Evolutionary conservation across 2,329 filamentous ascomycete species (phyloP).

Genomic region (Trichoderma oligosporum): DNA sequence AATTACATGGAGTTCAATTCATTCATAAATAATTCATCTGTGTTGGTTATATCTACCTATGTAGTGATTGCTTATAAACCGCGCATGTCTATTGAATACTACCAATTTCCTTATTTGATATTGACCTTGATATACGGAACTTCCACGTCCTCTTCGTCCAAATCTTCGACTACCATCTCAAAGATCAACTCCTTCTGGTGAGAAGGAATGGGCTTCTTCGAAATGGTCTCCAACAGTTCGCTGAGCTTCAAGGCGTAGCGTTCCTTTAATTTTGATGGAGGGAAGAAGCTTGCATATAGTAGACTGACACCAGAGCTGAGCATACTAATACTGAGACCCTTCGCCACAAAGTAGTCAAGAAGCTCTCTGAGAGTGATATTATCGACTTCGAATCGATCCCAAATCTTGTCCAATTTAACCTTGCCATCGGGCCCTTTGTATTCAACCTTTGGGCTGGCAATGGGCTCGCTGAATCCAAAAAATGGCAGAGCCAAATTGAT

Average conservation of each 20-base stretch:
- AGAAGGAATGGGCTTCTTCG: conserved; percentile 83
- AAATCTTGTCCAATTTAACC: conserved; percentile 89
- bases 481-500: conserved; percentile 94
- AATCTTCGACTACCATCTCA: conserved; percentile 89
- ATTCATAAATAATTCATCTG: background rate
- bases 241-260: conserved; percentile 79
- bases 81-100: conserved; percentile 11
- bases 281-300: conserved; percentile 91
- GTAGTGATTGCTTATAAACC: background rate
- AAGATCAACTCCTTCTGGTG: conserved; percentile 97
- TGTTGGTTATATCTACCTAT: conserved; percentile 4
- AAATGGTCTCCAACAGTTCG: conserved; percentile 80
- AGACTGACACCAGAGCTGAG: conserved; percentile 95
- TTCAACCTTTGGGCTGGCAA: conserved; percentile 86
- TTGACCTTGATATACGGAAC: conserved; percentile 95
- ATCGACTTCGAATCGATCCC: conserved; percentile 91
- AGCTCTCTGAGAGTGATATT: conserved; percentile 84
- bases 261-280: conserved; percentile 73
- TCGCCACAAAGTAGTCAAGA: conserved; percentile 73
- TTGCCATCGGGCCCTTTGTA: conserved; percentile 77
- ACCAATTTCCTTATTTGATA: conserved; percentile 40
- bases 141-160: conserved; percentile 88
- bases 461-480: conserved; percentile 97
- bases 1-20: too few relatives aligned
- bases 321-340: conserved; percentile 83